Base-by-base conservation (phyloP, 176 grass and related monocot species). In the Rhynchospora breviuscula region DNA sequence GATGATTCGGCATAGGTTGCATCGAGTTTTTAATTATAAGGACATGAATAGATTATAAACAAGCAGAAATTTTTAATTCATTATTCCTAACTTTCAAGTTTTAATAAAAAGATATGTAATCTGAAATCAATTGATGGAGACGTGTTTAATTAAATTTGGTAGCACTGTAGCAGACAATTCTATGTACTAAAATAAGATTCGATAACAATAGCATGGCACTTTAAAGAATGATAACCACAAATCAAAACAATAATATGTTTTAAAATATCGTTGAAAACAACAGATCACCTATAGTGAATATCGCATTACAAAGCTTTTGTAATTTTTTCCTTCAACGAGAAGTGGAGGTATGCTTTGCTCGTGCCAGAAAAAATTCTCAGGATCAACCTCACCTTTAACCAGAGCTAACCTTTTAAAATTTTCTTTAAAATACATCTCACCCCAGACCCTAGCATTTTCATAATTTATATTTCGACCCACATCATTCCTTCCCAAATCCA, bases 331-430 rank as follows among this genome's bases (percentile, higher is more conserved):
- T 74, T 51, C 1, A 52, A 22, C 19, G 13, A 70, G 26, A 61
- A 84, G 63, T 14, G 91, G 91, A 4, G 88, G 88, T 19, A 90
- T 83, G 57, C 88, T 93, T 67, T 93, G 91, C 64, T 93, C 89
- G 35, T 91, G 87, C 45, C 84, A 79, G 71, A 93, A 93, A 88
- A 89, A 90, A 63, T 93, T 90, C 10, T 87, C 53, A 5, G 89
- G 91, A 85, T 93, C 91, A 58, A 88, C 81, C 79, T 61, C 26
- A n/a, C 35, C 49, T 88, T 94, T 94, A 23, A 94, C 76, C 8
- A 18, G 18, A 26, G 89, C 87, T 59, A 94, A 67, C 57, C 87
- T 88, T 47, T 84, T 48, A 25, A 91, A 94, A 72, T 94, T 91
- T 0, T 82, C 62, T 45, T 82, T 91, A 73, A 89, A 91, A 71